Evolutionary conservation across 192 early-diverging fungal genomes (phyloP).

Genomic region (Geranomyces variabilis): DNA sequence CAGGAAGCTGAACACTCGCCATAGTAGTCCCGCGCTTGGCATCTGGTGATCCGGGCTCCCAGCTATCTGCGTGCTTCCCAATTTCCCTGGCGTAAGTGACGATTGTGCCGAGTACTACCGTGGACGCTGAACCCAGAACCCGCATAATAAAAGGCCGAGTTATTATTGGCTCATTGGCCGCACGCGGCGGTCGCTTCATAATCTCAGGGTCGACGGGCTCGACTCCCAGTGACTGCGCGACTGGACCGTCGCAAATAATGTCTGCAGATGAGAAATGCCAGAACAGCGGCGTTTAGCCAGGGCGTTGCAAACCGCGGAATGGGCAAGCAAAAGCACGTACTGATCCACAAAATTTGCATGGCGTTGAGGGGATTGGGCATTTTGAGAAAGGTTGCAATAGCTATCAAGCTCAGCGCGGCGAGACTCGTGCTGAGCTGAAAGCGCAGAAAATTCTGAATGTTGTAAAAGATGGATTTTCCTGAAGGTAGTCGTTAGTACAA

Average conservation of each 20-base stretch:
- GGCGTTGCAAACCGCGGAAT: slow-evolving; percentile 2
- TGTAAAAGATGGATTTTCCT: slow-evolving; percentile 97
- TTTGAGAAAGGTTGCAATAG: slow-evolving; percentile 82
- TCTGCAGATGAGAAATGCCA: slow-evolving; percentile 54
- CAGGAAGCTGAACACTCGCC: no score
- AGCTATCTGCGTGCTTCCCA: slow-evolving; percentile 33
- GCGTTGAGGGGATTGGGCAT: slow-evolving; percentile 91
- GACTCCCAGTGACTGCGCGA: slow-evolving; percentile 95
- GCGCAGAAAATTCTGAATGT: slow-evolving; percentile 94
- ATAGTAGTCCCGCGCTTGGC: slow-evolving; percentile 84
- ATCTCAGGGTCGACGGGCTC: slow-evolving; percentile 91
- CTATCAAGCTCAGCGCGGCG: slow-evolving; percentile 87
- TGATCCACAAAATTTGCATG: slow-evolving; percentile 99
- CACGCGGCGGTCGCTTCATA: slow-evolving; percentile 83
- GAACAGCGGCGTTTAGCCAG: background rate
- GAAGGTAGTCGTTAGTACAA: background rate
- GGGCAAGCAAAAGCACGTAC: slow-evolving; percentile 70
- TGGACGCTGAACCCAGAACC: slow-evolving; percentile 75
- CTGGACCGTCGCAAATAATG: slow-evolving; percentile 98
- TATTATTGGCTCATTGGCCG: slow-evolving; percentile 78
- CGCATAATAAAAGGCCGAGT: slow-evolving; percentile 70
- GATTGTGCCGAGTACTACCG: slow-evolving; percentile 86
- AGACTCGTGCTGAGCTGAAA: slow-evolving; percentile 96
- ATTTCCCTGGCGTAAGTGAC: slow-evolving; percentile 79
- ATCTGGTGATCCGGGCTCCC: slow-evolving; percentile 20